Percentiles rank a stretch among this genome's conserved stretches.
Evolutionary conservation across 208 protist genomes (phyloP).

Genomic region (Crithidia bombi): DNA sequence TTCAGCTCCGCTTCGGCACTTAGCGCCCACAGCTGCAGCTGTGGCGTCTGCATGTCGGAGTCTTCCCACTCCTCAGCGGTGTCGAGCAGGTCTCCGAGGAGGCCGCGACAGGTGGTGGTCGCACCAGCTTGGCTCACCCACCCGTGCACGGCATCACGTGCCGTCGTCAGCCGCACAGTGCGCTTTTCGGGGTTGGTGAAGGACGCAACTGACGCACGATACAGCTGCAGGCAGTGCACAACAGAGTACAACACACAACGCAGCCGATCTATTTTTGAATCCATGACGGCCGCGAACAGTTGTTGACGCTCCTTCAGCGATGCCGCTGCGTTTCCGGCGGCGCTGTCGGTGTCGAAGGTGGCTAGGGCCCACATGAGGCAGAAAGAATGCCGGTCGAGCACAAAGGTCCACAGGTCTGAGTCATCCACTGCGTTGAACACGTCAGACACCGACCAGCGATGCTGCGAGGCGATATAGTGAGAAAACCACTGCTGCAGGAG

Average conservation of each 20-base stretch:
- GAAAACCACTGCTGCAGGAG: conserved; percentile 71
- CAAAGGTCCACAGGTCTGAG: conserved; percentile 72
- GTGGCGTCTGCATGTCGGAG: not conserved
- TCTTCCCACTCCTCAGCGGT: conserved; percentile 28
- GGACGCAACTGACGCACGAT: conserved; percentile 11
- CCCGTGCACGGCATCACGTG: not conserved
- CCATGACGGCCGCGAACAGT: conserved; percentile 3
- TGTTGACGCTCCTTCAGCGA: not conserved
- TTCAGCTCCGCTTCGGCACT: conserved; percentile 44
- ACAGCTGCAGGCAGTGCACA: conserved; percentile 47
- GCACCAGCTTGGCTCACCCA: conserved; percentile 38
- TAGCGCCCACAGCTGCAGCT: conserved; percentile 27
- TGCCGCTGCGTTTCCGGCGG: not conserved
- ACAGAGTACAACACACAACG: conserved; percentile 43
- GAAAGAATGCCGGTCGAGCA: conserved; percentile 68
- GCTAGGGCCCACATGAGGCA: conserved; percentile 56
- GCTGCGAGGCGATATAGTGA: conserved; percentile 46
- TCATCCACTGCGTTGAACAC: conserved; percentile 39
- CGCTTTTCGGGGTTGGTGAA: conserved; percentile 38
- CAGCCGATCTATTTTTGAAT: conserved; percentile 34
- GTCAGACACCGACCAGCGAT: conserved; percentile 45
- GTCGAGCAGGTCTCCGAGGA: conserved; percentile 47
- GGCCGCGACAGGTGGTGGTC: conserved; percentile 27
- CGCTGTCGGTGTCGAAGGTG: not conserved
- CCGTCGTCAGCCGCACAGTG: conserved; percentile 5